Base-by-base conservation (phyloP, 2,329 filamentous ascomycete species). In the Alternaria alternata region DNA sequence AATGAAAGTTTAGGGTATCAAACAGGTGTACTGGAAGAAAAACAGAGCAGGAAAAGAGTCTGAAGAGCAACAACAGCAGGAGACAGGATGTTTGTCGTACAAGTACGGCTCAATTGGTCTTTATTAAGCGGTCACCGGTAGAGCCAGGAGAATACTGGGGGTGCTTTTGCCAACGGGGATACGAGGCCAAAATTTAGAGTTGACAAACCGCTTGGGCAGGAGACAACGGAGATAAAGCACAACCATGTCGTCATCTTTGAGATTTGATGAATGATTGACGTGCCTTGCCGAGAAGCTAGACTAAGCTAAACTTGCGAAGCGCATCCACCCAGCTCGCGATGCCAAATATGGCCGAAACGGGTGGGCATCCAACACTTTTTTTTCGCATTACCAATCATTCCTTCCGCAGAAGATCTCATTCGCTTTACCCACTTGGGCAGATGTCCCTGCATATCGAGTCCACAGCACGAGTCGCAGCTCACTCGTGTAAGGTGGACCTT, bases 171-270 rank as follows among this genome's bases (percentile, higher is more conserved):
- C 11, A 16, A 39, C 22, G 53, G 57, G 20, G 57, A 54, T 51
- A 54, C 38, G 32, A 24, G 16, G 24, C 46, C 55, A 55, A 57
- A 56, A 36, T 46, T 43, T 39, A 18, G 20, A 48, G 54, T 59
- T 61, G 59, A 59, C 52, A 65, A 65, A 65, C 57, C 34, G 20
- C 41, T 41, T 36, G 41, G 38, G 51, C 36, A 62, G 60, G 55
- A 62, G 57, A 57, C 52, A 62, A 54, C 64, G 64, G 64, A 67
- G 54, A 57, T 67, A 67, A 63, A 54, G 46, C 12, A 34, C 28
- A 14, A 20, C 34, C 48, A 64, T 57, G 51, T 57, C 60, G 62
- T 67, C 64, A 67, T 67, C 9, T 47, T 26, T 51, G 39, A 57
- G 51, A 55, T 66, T 57, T 52, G 59, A 46, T 61, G 30, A 51